Evolutionary conservation across 768 basidiomycete species (phyloP), one percentile per base, ranked within the genome.

Genomic region (Hortiboletus campestris): DNA sequence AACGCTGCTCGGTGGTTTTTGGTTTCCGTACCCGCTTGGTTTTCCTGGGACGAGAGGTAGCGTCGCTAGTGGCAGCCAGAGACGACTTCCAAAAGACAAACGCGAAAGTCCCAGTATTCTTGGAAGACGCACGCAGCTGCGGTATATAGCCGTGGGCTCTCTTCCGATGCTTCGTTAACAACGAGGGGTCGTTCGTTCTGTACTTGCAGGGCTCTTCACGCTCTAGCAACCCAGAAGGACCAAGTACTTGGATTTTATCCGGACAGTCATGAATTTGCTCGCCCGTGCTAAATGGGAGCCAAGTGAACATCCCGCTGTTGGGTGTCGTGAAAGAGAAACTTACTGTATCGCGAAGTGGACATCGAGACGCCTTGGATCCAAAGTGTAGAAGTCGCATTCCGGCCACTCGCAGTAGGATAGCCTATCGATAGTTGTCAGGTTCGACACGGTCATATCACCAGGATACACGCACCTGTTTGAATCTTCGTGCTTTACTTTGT

Each of bases 81-180:
- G 32, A 14, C 2, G 48, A n/a, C 14, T 3, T 2, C 4, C 20
- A 50, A 16, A 11, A 4, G 28, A 51, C 1, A 4, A 51, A 22
- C 12, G 7, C 7, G 2, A 31, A 11, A 28, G 8, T 6, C 2
- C 0, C 1, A 22, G 4, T 8, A 4, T 4, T 34, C n/a, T 12
- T 28, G 19, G 28, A 29, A 19, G 32, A 0, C 6, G 17, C 25
- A 2, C 31, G 50, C 19, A 8, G 35, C 9, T 16, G 50, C 1
- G 67, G 63, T 17, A 47, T 43, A 41, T 67, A 60, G 1, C 42
- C 51, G 13, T 68, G 66, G 0, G 1, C 8, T 5, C 16, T 38
- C 17, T 17, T 55, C 1, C 64, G 54, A 25, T 67, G 63, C 31
- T 49, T 65, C 17, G 55, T 58, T 3, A 68, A 36, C 2, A 59